Base-by-base conservation (phyloP, 148 eudicot genomes). In the Dysphania ambrosioides region DNA sequence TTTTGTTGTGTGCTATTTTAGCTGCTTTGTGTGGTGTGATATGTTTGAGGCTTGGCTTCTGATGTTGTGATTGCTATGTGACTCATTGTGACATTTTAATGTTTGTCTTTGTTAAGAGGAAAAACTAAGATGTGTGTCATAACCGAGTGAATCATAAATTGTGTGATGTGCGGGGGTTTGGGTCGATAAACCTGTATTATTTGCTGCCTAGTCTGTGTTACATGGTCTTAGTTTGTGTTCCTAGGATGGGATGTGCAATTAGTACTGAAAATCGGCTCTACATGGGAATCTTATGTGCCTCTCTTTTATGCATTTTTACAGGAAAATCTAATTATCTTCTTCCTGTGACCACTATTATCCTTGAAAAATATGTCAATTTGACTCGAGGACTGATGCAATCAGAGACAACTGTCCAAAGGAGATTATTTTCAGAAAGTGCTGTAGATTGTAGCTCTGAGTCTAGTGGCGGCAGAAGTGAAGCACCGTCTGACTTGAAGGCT, bases 311-410 rank as follows among this genome's bases (percentile, higher is more conserved):
- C 49, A 70, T 61, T 51, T 32, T 47, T 12, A 23, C 87, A 82
- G 87, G 76, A 73, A 41, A 76, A 64, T 64, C 75, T 55, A 49
- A 35, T 55, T 72, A 75, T 19, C 66, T 78, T n/a, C 73, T 73
- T 60, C 74, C 87, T 5, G 40, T 49, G 63, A 71, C 79, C n/a
- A 82, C 68, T 63, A 35, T 66, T 34, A 68, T 82, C 63, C 55
- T 75, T 13, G 36, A 66, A 62, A 59, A 73, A 77, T 63, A 73
- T 13, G 53, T 75, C 30, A 71, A 55, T 18, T 24, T 61, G 49
- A 76, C 70, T 44, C 83, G 84, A 81, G 74, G 83, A 64, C 71
- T 87, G 75, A 85, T 84, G 0, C 72, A 80, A 57, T 26, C 83
- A 26, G 86, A 87, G 80, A 36, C 79, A 63, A 69, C 68, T 53